Evolutionary conservation across 108 stramenopile genomes (phyloP), one percentile per base, ranked within the genome.

Genomic region (Schizochytrium sp.): DNA sequence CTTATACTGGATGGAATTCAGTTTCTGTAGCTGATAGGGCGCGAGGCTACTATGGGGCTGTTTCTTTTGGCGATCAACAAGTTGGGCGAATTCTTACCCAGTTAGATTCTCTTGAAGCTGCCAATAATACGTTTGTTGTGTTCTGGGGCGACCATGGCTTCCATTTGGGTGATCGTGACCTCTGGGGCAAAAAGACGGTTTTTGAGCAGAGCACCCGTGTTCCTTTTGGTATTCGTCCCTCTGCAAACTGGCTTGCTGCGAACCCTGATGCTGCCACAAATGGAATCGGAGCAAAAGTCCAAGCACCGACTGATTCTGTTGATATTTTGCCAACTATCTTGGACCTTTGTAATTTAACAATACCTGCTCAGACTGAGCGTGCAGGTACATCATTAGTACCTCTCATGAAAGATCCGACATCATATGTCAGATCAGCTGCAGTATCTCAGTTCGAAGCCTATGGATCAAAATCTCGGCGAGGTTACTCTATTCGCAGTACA

Each of bases 151-250:
- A 83, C 40, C 89, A 83, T 59, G 73, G 72, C 3, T 76, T 42
- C 3, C 72, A 76, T 4, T 56, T 57, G 2, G 73, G 89, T 28
- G 89, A 73, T 38, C 38, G 40, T 13, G 72, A 56, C 2, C 73
- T 76, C 73, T 89, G 72, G 55, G 72, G 58, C 57, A 58, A 58
- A 44, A 88, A 88, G 61, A 88, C 88, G 5, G 61, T 64, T 47
- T 72, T 61, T 61, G 88, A 88, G 44, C 61, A 61, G 28, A 69
- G 64, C 5, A 61, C 61, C 17, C 60, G 88, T 4, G 88, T 44
- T 10, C 88, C 88, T 5, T 44, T 69, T 8, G 44, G 40, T 3
- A 69, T 69, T 38, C 12, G 28, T 8, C 64, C 64, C 10, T 69
- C 64, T 38, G 19, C 40, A 69, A 44, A 38, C 28, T 69, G 44